Conservation (phyloP, 2,329 filamentous ascomycete species). For the Diplocarpon rosae region DNA sequence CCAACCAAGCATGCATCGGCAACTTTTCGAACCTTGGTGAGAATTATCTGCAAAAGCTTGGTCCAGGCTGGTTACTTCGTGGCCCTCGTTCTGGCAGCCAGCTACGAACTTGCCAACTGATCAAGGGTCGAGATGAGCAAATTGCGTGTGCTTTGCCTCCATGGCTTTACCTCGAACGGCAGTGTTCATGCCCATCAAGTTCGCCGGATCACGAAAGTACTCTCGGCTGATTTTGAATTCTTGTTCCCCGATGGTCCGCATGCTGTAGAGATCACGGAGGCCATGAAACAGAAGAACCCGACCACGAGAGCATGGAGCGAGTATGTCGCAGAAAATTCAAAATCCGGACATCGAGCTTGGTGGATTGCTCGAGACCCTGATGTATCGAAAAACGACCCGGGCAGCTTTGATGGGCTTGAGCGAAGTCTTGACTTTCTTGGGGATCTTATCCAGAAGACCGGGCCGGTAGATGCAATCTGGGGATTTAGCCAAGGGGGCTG, state of each 20-base stretch:
- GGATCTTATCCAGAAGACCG: conserved; percentile 5
- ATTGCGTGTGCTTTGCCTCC: conserved; percentile 13
- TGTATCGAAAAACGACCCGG: conserved; percentile 3
- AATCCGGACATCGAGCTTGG: conserved; percentile 12
- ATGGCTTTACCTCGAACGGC: conserved; percentile 15
- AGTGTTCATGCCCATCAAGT: conserved; percentile 9
- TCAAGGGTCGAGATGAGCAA: conserved; percentile 5
- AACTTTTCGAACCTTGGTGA: too few species aligned
- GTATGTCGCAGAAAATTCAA: conserved; percentile 9
- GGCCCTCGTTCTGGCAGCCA: too few species aligned
- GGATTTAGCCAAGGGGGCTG: conserved; percentile 12
- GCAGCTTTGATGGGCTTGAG: conserved; percentile 8
- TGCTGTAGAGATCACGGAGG: conserved; percentile 3
- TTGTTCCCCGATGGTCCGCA: conserved; percentile 12
- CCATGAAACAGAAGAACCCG: background rate
- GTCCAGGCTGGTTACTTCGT: background rate
- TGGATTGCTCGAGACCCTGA: conserved; percentile 12
- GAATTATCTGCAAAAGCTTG: too few species aligned
- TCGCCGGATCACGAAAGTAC: conserved; percentile 3
- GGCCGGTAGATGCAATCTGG: conserved; percentile 11
- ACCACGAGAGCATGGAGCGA: conserved; percentile 6
- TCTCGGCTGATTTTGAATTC: conserved; percentile 12
- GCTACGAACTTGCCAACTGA: background rate
- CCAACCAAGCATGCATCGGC: too few species aligned
- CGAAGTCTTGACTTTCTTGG: conserved; percentile 10